phyloP scores from a whole-genome alignment of 2,329 filamentous ascomycete species.

The Drechslerella stenobrocha region DNA sequence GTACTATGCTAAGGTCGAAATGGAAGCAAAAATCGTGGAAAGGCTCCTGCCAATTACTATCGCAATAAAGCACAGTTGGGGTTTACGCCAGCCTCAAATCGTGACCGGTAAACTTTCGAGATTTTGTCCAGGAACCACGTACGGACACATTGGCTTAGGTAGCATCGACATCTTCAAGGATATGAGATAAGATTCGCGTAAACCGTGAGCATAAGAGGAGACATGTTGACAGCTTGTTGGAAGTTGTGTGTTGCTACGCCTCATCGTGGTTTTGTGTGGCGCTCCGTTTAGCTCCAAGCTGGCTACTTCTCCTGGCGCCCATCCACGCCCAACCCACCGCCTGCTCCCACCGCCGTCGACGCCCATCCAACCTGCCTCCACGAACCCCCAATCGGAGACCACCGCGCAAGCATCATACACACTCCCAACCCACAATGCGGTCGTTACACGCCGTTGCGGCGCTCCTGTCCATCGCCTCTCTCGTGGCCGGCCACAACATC shows the following conservation, averaged over 20 bases:
- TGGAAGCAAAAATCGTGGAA: too few relatives aligned
- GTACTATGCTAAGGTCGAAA: too few relatives aligned
- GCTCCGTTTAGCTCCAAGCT: slow-evolving; percentile 37
- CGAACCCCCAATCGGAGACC: slow-evolving; percentile 3
- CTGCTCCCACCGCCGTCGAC: background rate
- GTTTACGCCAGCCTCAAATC: too few relatives aligned
- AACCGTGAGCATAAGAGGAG: too few relatives aligned
- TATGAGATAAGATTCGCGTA: slow-evolving; percentile 12
- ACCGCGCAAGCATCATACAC: background rate
- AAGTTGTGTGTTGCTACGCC: background rate
- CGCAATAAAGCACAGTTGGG: too few relatives aligned
- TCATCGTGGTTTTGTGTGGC: slow-evolving; percentile 14
- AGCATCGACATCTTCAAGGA: too few relatives aligned
- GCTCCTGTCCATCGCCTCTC: slow-evolving; percentile 59
- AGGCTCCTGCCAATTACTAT: too few relatives aligned
- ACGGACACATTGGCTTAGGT: too few relatives aligned
- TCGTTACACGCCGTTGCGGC: slow-evolving; percentile 52
- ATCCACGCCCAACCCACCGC: background rate
- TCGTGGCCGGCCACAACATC: slow-evolving; percentile 83
- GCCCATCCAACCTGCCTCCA: background rate
- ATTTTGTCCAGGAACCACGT: too few relatives aligned
- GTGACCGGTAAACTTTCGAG: too few relatives aligned
- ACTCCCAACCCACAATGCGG: slow-evolving; percentile 22
- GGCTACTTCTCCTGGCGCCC: slow-evolving; percentile 39
- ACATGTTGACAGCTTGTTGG: too few relatives aligned